These are phyloP conservation scores for Penicillium sp. DNA, from an alignment of 2,329 filamentous ascomycete species.

Conservation along the genomic window DNA sequence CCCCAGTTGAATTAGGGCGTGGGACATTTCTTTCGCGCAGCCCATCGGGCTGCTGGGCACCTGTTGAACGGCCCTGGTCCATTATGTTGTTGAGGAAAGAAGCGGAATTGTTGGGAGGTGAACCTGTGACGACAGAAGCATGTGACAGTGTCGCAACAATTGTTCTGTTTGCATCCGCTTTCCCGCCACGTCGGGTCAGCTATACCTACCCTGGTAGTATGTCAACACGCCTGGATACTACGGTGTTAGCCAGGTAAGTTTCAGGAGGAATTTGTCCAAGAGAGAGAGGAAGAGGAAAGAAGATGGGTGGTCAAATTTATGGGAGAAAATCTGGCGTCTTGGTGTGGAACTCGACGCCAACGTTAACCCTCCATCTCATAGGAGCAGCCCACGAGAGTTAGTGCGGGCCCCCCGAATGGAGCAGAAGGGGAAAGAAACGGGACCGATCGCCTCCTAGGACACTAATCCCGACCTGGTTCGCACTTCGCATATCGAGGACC, in stretches of 20 bases:
- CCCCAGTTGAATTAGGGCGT: constrained; percentile 48
- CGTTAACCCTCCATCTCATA: constrained; percentile 7
- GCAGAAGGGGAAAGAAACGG: constrained; percentile 30
- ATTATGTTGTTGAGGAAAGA: constrained; percentile 33
- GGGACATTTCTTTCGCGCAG: constrained; percentile 52
- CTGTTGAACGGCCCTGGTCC: constrained; percentile 43
- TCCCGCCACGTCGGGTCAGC: not conserved
- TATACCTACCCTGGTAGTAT: constrained; percentile 3
- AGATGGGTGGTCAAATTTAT: constrained; percentile 18
- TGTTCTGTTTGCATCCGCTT: constrained; percentile 19
- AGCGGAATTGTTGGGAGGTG: constrained; percentile 22
- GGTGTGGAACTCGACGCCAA: constrained; percentile 15
- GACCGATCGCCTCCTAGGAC: constrained; percentile 7
- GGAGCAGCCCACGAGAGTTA: constrained; percentile 11
- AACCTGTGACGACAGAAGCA: constrained; percentile 26
- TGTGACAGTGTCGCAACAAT: constrained; percentile 25
- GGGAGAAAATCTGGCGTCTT: not conserved
- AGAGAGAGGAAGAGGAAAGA: constrained; percentile 2
- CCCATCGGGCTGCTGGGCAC: constrained; percentile 41
- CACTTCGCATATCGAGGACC: not conserved
- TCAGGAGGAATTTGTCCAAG: not conserved
- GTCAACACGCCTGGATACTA: not conserved
- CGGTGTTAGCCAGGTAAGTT: not conserved
- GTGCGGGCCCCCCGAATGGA: constrained; percentile 28
- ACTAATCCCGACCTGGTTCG: constrained; percentile 7